Evolutionary conservation across 139 green algal genomes (phyloP).

Genomic region (Parachlorella kessleri): DNA sequence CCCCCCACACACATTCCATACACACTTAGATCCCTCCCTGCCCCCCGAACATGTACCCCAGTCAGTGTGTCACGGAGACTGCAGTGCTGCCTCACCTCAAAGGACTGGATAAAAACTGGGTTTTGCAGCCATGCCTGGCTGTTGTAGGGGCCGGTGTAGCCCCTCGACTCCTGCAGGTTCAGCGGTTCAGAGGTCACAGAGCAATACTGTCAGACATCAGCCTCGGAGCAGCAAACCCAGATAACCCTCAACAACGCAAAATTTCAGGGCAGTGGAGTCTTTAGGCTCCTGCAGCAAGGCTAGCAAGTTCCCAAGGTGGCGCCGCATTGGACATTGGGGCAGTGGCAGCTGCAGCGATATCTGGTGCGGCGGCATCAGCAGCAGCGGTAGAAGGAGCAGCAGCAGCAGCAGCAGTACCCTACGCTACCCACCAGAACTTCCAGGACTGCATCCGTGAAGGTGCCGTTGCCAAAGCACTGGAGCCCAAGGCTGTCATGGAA

Average conservation of each 20-base stretch:
- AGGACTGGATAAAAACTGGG: slow-evolving; percentile 31
- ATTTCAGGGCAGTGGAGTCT: not conserved
- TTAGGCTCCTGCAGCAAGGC: not conserved
- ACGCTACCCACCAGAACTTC: not conserved
- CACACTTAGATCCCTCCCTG: too few relatives aligned
- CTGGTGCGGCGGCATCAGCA: not conserved
- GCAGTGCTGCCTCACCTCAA: slow-evolving; percentile 28
- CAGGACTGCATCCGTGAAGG: slow-evolving; percentile 33
- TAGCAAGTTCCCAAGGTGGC: not conserved
- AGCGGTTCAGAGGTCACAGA: too few relatives aligned
- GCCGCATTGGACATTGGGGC: not conserved
- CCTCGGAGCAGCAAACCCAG: too few relatives aligned
- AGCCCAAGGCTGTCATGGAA: slow-evolving; percentile 44
- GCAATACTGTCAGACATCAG: too few relatives aligned
- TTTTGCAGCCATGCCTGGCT: slow-evolving; percentile 1
- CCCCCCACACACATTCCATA: too few relatives aligned
- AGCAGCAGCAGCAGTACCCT: not conserved
- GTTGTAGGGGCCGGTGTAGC: slow-evolving; percentile 31
- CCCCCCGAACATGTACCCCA: too few relatives aligned
- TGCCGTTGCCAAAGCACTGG: slow-evolving; percentile 9
- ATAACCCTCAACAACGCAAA: too few relatives aligned
- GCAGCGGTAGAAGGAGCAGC: not conserved
- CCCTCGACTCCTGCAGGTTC: too few relatives aligned
- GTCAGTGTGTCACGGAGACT: too few relatives aligned
- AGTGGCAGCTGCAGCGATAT: not conserved